Base-by-base conservation (phyloP, 805 yeast species). In the Saturnispora galanensis region DNA sequence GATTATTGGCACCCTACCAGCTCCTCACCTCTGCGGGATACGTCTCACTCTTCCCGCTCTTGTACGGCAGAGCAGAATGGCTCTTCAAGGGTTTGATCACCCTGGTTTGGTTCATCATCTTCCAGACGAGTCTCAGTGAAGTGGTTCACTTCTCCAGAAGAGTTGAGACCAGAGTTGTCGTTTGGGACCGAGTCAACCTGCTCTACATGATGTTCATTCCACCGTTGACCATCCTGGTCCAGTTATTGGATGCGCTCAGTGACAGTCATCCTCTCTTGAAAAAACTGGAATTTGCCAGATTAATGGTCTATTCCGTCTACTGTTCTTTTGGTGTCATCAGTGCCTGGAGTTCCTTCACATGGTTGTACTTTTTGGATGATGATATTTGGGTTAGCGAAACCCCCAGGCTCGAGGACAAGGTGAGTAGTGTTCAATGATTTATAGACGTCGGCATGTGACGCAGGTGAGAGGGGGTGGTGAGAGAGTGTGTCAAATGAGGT, bases 351-450 rank as follows among this genome's bases (percentile, higher is more conserved):
- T 93, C 94, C 7, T 74, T 88, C 52, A 79, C 84, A 48, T 89
- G 96, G 96, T 65, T 84, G 44, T 89, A 85, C 57, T 85, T 87
- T 60, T 78, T 85, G 45, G 89, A 84, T 57, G 95, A 87, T 54
- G 69, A 75, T 5, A 67, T 83, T 3, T 81, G 88, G 87, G 66
- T 38, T 11, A 21, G 26, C 26, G 26, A 21, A 21, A 21, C 26
- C 26, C 26, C 26, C 26, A 21, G 26, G 7, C 26, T 21, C 8
- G 26, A 21, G 26, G 26, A 21, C 26, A 21, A 21, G 6, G 26
- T 21, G 26, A 21, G 8, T 21, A 8, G 7, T 6, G 26, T 21
- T 21, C 5, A 21, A 21, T 21, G 26, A 21, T 21, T 21, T 21
- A 21, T 21, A 21, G 26, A 21, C 6, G 7, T 21, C 26, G 7